phyloP scores from a whole-genome alignment of 2,329 filamentous ascomycete genomes.

The Botryotinia calthae region DNA sequence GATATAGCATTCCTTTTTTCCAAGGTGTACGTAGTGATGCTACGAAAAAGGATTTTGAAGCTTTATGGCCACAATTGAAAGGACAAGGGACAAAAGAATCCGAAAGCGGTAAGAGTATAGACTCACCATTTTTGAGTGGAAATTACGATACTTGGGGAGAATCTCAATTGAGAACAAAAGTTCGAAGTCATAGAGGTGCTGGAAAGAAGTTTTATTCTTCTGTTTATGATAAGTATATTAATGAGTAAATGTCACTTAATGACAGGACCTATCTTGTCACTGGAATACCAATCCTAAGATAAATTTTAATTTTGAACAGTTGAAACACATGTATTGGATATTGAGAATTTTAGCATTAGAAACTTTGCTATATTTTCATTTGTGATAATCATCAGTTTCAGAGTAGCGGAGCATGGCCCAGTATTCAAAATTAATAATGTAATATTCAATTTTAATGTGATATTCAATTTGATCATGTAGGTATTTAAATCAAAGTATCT shows the following conservation, averaged over 20 bases:
- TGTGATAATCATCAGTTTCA: no score
- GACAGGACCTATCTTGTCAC: no score
- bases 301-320: no score
- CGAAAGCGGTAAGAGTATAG: neutral
- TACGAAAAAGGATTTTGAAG: slow-evolving; percentile 18
- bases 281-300: no score
- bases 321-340: no score
- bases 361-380: no score
- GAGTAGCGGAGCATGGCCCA: neutral
- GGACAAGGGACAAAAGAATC: neutral
- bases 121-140: slow-evolving; percentile 9
- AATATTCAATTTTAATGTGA: no score
- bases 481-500: neutral
- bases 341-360: no score
- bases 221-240: slow-evolving; percentile 13
- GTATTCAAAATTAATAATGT: neutral
- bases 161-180: slow-evolving; percentile 21
- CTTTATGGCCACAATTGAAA: slow-evolving; percentile 11
- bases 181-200: slow-evolving; percentile 7
- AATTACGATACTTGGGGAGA: slow-evolving; percentile 19
- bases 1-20: slow-evolving; percentile 18
- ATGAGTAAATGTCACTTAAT: neutral
- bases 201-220: slow-evolving; percentile 10
- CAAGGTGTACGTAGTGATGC: slow-evolving; percentile 18
- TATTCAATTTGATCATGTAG: neutral